Conservation (phyloP, 305 asterid genomes). For the Fraxinus angustifolia region DNA sequence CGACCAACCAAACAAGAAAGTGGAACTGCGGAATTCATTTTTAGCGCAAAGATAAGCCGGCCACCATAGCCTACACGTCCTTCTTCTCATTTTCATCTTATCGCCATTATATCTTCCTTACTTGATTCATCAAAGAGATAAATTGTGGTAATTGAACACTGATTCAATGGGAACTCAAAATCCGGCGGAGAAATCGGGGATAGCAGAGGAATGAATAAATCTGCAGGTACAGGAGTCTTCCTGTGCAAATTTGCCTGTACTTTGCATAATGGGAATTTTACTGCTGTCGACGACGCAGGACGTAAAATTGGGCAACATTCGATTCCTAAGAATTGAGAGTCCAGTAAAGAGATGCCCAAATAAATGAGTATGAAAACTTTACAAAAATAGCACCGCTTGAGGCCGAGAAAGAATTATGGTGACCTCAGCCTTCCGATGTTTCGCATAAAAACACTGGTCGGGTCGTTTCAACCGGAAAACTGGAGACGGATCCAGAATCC, state of each 20-base stretch:
- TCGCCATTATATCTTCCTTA: not conserved
- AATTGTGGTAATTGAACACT: not conserved
- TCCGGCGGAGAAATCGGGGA: not conserved
- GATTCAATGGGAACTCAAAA: not conserved
- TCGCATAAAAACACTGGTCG: no score
- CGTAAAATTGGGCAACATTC: not conserved
- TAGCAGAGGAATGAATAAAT: not conserved
- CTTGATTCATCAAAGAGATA: not conserved
- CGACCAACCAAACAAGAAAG: slow-evolving; percentile 78
- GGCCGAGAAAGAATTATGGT: not conserved
- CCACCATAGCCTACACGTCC: slow-evolving; percentile 93
- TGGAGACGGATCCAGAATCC: no score
- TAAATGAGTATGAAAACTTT: not conserved
- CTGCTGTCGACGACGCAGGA: not conserved
- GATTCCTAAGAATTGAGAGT: not conserved
- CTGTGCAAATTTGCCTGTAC: no score
- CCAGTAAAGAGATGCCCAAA: not conserved
- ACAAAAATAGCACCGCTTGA: not conserved
- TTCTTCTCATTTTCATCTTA: slow-evolving; percentile 16
- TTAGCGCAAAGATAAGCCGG: slow-evolving; percentile 51
- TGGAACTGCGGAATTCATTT: slow-evolving; percentile 29
- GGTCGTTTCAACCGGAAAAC: no score
- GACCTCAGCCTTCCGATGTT: not conserved
- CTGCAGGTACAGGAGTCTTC: no score
- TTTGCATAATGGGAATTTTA: not conserved